Evolutionary conservation across 2,329 filamentous ascomycete genomes (phyloP).

Genomic region (Colletotrichum echinochloae): DNA sequence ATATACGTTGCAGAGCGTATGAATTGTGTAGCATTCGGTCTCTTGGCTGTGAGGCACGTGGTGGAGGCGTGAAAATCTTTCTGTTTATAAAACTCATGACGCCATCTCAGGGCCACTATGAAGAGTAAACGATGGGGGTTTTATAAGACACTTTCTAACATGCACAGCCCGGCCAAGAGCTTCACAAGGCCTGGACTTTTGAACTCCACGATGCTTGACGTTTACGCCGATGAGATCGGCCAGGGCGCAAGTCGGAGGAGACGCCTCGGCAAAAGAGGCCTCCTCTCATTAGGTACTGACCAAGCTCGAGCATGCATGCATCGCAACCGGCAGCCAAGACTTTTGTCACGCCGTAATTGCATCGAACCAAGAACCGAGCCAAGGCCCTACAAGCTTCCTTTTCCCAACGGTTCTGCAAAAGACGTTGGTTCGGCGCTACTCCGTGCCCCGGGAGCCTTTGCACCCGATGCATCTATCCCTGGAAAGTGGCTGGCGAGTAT

Average conservation of each 20-base stretch:
- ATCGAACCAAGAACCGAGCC: background rate
- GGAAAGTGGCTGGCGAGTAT: conserved; percentile 15
- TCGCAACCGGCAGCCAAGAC: conserved; percentile 13
- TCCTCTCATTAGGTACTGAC: conserved; percentile 16
- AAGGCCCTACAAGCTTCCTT: background rate
- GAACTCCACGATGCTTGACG: background rate
- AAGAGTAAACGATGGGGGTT: background rate
- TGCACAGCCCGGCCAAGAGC: conserved; percentile 33
- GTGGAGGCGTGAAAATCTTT: background rate
- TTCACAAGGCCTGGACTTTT: conserved; percentile 2
- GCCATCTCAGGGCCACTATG: background rate
- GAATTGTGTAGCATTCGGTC: conserved; percentile 7
- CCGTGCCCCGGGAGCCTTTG: conserved; percentile 4
- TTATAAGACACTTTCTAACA: conserved; percentile 10
- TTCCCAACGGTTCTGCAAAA: background rate
- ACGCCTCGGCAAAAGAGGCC: background rate
- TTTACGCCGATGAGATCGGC: conserved; percentile 4
- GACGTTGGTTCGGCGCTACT: background rate
- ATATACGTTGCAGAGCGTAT: conserved; percentile 15
- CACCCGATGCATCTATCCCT: conserved; percentile 15
- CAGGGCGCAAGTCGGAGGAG: background rate
- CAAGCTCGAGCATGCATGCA: conserved; percentile 7
- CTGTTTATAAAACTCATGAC: background rate
- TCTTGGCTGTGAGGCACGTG: conserved; percentile 11
- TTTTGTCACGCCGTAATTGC: background rate